Percentiles rank a stretch among this genome's conserved stretches.
These are phyloP conservation scores for Aspergillus haitiensis DNA, from an alignment of 495 filamentous ascomycete genomes.

Conservation along the genomic window DNA sequence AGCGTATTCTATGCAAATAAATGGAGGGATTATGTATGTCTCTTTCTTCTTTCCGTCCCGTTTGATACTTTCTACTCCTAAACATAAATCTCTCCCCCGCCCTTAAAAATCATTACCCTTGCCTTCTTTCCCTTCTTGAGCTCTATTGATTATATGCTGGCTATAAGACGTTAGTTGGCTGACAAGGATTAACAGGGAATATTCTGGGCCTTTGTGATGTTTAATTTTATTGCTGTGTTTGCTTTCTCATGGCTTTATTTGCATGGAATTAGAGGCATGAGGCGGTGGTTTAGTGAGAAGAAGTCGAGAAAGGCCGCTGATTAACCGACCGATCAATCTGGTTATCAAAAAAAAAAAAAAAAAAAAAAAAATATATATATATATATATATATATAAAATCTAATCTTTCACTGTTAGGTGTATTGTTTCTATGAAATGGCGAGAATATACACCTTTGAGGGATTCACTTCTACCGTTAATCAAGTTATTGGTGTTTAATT, in stretches of 20 bases:
- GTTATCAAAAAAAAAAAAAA: not conserved
- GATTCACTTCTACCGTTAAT: too few relatives aligned
- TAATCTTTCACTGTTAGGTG: too few relatives aligned
- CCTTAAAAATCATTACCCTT: not conserved
- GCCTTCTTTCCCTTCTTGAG: not conserved
- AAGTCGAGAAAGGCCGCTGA: slow-evolving; percentile 37
- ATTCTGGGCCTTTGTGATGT: slow-evolving; percentile 54
- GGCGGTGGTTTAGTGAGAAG: slow-evolving; percentile 41
- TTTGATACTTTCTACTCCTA: not conserved
- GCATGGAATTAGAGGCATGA: slow-evolving; percentile 46
- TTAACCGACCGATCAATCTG: too few relatives aligned
- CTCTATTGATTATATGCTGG: not conserved
- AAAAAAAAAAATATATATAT: not conserved
- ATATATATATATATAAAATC: too few relatives aligned
- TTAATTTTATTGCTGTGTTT: slow-evolving; percentile 57
- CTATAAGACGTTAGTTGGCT: not conserved
- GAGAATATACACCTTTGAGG: too few relatives aligned
- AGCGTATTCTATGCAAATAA: slow-evolving; percentile 55
- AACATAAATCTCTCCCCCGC: not conserved
- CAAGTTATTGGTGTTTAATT: too few relatives aligned
- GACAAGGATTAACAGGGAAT: slow-evolving; percentile 42
- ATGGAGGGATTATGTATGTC: slow-evolving; percentile 62
- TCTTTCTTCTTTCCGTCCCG: slow-evolving; percentile 3
- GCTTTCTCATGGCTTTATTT: slow-evolving; percentile 55
- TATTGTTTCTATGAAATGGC: too few relatives aligned